These are phyloP conservation scores for Eutrema japonicum DNA, from an alignment of 345 rosid species.

Conservation along the genomic window DNA sequence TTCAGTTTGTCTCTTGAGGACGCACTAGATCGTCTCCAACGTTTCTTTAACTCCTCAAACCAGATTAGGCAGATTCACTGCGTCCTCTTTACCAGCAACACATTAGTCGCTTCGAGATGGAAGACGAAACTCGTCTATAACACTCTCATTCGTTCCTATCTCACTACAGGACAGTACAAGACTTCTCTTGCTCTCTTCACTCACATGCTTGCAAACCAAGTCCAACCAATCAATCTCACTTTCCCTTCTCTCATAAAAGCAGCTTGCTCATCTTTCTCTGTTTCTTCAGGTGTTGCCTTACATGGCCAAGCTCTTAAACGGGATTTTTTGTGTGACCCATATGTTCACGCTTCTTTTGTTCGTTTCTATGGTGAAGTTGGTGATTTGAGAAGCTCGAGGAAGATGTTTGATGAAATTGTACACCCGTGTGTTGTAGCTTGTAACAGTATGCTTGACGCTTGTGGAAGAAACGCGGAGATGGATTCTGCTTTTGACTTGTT, in stretches of 20 bases:
- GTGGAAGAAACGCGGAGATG: conserved; percentile 59
- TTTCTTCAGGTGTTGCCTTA: conserved; percentile 51
- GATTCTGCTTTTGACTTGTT: conserved; percentile 56
- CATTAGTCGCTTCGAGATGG: conserved; percentile 43
- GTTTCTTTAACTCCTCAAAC: conserved; percentile 43
- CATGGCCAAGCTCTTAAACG: conserved; percentile 59
- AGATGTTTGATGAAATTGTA: conserved; percentile 62
- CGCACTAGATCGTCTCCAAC: conserved; percentile 62
- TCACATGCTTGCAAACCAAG: conserved; percentile 58
- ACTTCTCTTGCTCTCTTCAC: conserved; percentile 55
- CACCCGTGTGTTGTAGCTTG: conserved; percentile 55
- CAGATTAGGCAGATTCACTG: conserved; percentile 66
- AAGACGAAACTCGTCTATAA: conserved; percentile 57
- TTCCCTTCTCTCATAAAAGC: conserved; percentile 77
- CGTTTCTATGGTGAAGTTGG: conserved; percentile 49
- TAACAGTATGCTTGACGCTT: conserved; percentile 70
- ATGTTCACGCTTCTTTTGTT: conserved; percentile 61
- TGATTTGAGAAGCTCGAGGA: conserved; percentile 43
- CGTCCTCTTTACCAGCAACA: conserved; percentile 46
- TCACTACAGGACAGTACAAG: conserved; percentile 47
- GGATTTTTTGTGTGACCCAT: conserved; percentile 57
- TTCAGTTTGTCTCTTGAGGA: conserved; percentile 41
- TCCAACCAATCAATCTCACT: conserved; percentile 57
- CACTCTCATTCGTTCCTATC: conserved; percentile 64
- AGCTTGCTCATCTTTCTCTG: conserved; percentile 42